These are phyloP conservation scores for Pseudomicrostroma phylloplanum DNA, from an alignment of 1,284 basidiomycete genomes.

Conservation along the genomic window DNA sequence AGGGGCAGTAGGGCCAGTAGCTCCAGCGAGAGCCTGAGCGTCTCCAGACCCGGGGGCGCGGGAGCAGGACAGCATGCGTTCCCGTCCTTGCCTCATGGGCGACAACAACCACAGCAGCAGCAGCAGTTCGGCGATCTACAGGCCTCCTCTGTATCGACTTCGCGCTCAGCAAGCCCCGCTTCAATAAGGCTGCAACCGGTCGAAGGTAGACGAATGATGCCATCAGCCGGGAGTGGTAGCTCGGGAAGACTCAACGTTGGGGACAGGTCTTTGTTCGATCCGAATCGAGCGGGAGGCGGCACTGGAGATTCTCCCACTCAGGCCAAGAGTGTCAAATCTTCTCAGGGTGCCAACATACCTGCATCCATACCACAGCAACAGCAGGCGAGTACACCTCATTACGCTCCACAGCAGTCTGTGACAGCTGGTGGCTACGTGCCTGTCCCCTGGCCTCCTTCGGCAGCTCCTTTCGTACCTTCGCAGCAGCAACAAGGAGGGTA, in stretches of 20 bases:
- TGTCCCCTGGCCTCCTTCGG: background rate
- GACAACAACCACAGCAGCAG: background rate
- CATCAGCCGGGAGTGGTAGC: background rate
- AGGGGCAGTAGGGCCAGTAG: background rate
- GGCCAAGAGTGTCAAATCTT: background rate
- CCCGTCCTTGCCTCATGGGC: background rate
- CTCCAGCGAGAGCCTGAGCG: background rate
- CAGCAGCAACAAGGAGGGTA: too few species aligned
- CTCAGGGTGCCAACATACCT: background rate
- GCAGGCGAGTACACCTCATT: background rate
- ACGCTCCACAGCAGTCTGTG: background rate
- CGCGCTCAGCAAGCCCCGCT: background rate
- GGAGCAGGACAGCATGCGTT: background rate
- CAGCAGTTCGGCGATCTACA: too few species aligned
- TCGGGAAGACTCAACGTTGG: slow-evolving; percentile 4
- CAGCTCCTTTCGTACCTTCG: too few species aligned
- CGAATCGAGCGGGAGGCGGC: background rate
- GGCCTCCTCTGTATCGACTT: background rate
- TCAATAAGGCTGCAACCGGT: background rate
- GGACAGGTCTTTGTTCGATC: background rate
- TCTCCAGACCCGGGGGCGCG: background rate
- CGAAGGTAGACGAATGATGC: background rate
- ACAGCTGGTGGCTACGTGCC: background rate
- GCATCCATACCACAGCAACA: background rate
- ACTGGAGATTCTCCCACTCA: background rate